Evolutionary conservation across 2,329 filamentous ascomycete genomes (phyloP).

Genomic region (Fusarium xyrophilum): DNA sequence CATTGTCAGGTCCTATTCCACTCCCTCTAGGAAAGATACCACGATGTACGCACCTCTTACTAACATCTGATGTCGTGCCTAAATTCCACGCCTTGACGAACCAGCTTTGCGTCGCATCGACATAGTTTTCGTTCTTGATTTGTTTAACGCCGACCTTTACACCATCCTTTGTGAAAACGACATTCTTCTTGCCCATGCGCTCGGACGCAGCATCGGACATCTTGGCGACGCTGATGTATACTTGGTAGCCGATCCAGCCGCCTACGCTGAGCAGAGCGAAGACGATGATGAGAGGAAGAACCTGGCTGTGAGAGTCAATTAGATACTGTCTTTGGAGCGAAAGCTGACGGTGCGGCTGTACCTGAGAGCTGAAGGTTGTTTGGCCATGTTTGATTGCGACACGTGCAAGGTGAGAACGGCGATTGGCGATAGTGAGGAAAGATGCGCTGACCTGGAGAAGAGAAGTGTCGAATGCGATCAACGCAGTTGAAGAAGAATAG

Average conservation of each 20-base stretch:
- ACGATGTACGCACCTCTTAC: slow-evolving; percentile 26
- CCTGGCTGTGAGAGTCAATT: slow-evolving; percentile 53
- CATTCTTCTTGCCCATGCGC: slow-evolving; percentile 77
- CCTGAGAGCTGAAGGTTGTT: slow-evolving; percentile 37
- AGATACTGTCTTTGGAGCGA: background rate
- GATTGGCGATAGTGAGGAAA: background rate
- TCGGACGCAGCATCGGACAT: slow-evolving; percentile 70
- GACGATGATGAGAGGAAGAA: slow-evolving; percentile 72
- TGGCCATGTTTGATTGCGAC: slow-evolving; percentile 30
- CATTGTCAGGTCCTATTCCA: slow-evolving; percentile 15
- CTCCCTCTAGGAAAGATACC: background rate
- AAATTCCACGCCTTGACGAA: slow-evolving; percentile 72
- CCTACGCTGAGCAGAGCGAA: slow-evolving; percentile 66
- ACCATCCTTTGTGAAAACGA: slow-evolving; percentile 78
- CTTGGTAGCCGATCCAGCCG: slow-evolving; percentile 73
- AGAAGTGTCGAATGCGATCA: slow-evolving; percentile 17
- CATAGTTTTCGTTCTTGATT: slow-evolving; percentile 71
- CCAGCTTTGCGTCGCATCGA: slow-evolving; percentile 75
- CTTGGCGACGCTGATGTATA: slow-evolving; percentile 72
- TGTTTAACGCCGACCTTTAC: slow-evolving; percentile 75
- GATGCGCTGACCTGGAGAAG: background rate
- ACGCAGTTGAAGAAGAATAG: slow-evolving; percentile 13
- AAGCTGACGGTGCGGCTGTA: slow-evolving; percentile 1
- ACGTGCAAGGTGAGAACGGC: background rate
- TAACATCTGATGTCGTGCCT: slow-evolving; percentile 44